A percentile compares a stretch with the other conserved stretches of the same genome.
These are phyloP conservation scores for Daldinia grandis DNA, from an alignment of 495 filamentous ascomycete genomes.

Conservation along the genomic window DNA sequence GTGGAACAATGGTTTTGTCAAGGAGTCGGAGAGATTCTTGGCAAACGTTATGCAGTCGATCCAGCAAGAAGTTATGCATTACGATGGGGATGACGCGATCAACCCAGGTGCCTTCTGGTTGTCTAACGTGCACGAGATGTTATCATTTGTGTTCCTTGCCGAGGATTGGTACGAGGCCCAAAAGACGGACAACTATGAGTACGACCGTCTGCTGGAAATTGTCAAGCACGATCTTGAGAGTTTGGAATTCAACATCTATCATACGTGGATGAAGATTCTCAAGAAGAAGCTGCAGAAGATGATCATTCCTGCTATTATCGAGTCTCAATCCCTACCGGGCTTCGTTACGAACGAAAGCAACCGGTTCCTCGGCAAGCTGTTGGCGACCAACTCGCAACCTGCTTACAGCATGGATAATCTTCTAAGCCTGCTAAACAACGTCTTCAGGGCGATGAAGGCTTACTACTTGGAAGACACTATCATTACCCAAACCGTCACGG, in stretches of 20 bases:
- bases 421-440: slow-evolving; percentile 93
- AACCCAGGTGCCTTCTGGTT: slow-evolving; percentile 99
- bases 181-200: slow-evolving; percentile 99
- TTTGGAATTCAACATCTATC: slow-evolving; percentile 99
- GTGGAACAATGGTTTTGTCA: slow-evolving; percentile 99
- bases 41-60: slow-evolving; percentile 99
- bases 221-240: slow-evolving; percentile 99
- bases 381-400: slow-evolving; percentile 85
- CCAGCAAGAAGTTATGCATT: slow-evolving; percentile 98
- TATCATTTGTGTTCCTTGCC: slow-evolving; percentile 98
- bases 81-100: slow-evolving; percentile 96
- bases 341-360: slow-evolving; percentile 99
- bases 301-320: slow-evolving; percentile 99
- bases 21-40: slow-evolving; percentile 98
- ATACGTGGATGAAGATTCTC: slow-evolving; percentile 99
- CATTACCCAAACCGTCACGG: slow-evolving; percentile 92
- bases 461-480: slow-evolving; percentile 97
- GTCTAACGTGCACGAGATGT: slow-evolving; percentile 99
- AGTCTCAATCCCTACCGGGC: slow-evolving; percentile 96
- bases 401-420: slow-evolving; percentile 99
- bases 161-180: slow-evolving; percentile 99
- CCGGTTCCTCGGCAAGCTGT: slow-evolving; percentile 94
- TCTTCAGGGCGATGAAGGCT: slow-evolving; percentile 97
- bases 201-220: slow-evolving; percentile 96
- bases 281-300: slow-evolving; percentile 99